Evolutionary conservation across 1,284 basidiomycete genomes (phyloP), one percentile per base, ranked within the genome.

Genomic region (Cryptococcus amylolentus): DNA sequence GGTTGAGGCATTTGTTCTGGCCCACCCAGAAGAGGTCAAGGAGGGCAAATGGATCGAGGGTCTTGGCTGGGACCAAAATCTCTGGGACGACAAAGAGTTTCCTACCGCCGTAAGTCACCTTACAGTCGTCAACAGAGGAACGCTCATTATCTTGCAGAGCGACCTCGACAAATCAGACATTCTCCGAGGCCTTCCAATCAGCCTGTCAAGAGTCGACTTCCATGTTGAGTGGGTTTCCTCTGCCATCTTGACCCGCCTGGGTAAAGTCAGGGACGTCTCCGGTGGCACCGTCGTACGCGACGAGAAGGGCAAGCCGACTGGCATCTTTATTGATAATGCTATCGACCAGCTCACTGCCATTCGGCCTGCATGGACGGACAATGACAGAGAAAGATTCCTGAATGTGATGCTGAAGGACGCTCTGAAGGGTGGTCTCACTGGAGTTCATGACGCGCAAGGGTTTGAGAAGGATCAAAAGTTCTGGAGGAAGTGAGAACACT

Each of bases 21-120:
- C 28, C 20, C 52, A 55, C 41, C 50, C 56, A 3, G 14, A 14
- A 26, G 41, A 81, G 84, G 55, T 31, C 16, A 37, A 41, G n/a
- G 55, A 48, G 8, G 80, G 81, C 3, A 78, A 75, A 4, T 95
- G 90, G 90, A 84, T 96, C 53, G 80, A 86, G 65, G 93, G 91
- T 4, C 84, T 88, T 79, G 93, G 92, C 5, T 97, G 93, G 92
- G 90, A 97, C 70, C 92, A 97, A 74, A 95, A 88, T 5, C 62
- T 73, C 4, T 83, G 77, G 72, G 58, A 81, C 1, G 83, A 80
- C 18, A 77, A 82, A 27, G 73, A 81, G 28, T 94, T 92, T 67
- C 92, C 93, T 1, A 87, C 83, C 26, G 87, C 89, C 5, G 91
- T 91, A 63, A 51, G 84, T 73, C 18, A 35, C 7, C 31, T 35